Conservation (phyloP, 495 filamentous ascomycete genomes). For the Usnea hakonensis region DNA sequence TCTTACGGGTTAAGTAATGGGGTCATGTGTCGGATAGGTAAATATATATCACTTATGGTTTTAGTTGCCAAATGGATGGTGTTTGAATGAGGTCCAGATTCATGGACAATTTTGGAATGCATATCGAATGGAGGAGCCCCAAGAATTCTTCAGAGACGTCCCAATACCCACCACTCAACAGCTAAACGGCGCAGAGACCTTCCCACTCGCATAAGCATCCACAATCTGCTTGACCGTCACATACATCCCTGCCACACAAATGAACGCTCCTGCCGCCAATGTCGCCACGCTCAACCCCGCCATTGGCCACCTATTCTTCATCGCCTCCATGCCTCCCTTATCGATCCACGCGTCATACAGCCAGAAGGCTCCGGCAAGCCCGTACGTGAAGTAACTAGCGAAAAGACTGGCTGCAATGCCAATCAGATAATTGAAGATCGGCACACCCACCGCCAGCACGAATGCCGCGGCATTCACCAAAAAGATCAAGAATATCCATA, state of each 20-base stretch:
- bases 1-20: too few species aligned
- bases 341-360: conserved; percentile 32
- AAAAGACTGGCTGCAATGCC: conserved; percentile 39
- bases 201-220: conserved; percentile 19
- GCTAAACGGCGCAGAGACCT: conserved; percentile 22
- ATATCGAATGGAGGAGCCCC: too few species aligned
- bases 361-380: conserved; percentile 45
- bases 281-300: conserved; percentile 38
- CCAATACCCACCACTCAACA: conserved; percentile 5
- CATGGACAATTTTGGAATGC: too few species aligned
- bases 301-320: conserved; percentile 29
- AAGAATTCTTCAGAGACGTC: too few species aligned
- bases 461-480: conserved; percentile 41
- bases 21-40: too few species aligned
- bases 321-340: conserved; percentile 29
- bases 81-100: too few species aligned
- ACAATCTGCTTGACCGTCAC: conserved; percentile 45
- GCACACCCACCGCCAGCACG: conserved; percentile 44
- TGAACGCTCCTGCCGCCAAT: conserved; percentile 37
- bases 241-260: conserved; percentile 46
- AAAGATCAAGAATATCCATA: conserved; percentile 40
- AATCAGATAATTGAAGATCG: conserved; percentile 48
- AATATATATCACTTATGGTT: too few species aligned
- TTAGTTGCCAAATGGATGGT: too few species aligned
- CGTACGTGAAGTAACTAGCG: conserved; percentile 38